Conservation (phyloP, 2,329 filamentous ascomycete genomes). For the Alternaria sp. region DNA sequence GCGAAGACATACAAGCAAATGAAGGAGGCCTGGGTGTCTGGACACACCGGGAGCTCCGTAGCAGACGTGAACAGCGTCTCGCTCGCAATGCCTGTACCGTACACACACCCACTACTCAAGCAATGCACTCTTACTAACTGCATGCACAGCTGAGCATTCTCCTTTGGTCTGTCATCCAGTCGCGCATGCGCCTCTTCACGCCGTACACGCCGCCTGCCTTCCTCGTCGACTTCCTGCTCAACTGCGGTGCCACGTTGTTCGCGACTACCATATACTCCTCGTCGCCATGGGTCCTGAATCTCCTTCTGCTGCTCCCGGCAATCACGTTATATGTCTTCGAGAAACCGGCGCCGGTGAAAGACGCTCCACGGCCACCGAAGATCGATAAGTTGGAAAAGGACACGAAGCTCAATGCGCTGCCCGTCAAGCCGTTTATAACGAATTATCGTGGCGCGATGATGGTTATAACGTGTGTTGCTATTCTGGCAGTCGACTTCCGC, state of each 20-base stretch:
- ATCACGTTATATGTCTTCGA: conserved; percentile 63
- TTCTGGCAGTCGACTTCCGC: conserved; percentile 94
- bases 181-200: conserved; percentile 81
- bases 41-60: conserved; percentile 81
- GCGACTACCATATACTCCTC: conserved; percentile 85
- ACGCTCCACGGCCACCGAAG: conserved; percentile 27
- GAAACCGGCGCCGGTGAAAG: conserved; percentile 23
- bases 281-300: conserved; percentile 73
- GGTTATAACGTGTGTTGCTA: conserved; percentile 85
- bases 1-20: conserved; percentile 77
- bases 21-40: conserved; percentile 96
- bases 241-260: conserved; percentile 80
- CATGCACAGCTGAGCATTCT: conserved; percentile 73
- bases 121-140: conserved; percentile 31
- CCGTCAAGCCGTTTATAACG: conserved; percentile 90
- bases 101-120: conserved; percentile 24
- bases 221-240: conserved; percentile 84
- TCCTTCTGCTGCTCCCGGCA: conserved; percentile 76
- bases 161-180: conserved; percentile 88
- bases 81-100: conserved; percentile 77
- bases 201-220: conserved; percentile 72
- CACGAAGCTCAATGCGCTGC: conserved; percentile 60
- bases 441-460: conserved; percentile 92
- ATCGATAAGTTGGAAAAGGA: conserved; percentile 25
- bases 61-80: conserved; percentile 87